A percentile compares a stretch with the other conserved stretches of the same genome.
Conservation (phyloP, 768 basidiomycete genomes). For the Rhodotorula toruloides region DNA sequence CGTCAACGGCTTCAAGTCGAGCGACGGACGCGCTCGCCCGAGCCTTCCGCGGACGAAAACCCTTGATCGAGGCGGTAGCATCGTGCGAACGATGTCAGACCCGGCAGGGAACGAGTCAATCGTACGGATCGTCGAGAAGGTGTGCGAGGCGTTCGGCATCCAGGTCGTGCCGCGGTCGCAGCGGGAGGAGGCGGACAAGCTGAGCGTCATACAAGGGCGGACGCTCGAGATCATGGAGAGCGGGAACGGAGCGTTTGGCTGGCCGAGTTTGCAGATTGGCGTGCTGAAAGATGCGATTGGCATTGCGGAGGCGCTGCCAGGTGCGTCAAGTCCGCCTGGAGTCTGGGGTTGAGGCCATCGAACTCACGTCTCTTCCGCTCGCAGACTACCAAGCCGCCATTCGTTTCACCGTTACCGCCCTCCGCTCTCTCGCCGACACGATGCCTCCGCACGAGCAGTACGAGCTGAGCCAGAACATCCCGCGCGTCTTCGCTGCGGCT, state of each 20-base stretch:
- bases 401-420: slow-evolving; percentile 79
- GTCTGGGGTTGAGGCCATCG: background rate
- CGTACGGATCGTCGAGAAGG: slow-evolving; percentile 57
- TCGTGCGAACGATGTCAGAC: slow-evolving; percentile 27
- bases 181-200: slow-evolving; percentile 8
- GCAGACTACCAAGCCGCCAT: slow-evolving; percentile 78
- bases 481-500: slow-evolving; percentile 56
- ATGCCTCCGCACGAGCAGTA: slow-evolving; percentile 72
- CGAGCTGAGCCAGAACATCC: slow-evolving; percentile 37
- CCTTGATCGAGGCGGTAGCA: background rate
- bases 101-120: slow-evolving; percentile 33
- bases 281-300: slow-evolving; percentile 88
- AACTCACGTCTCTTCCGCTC: slow-evolving; percentile 6
- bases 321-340: slow-evolving; percentile 51
- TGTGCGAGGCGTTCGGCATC: slow-evolving; percentile 75
- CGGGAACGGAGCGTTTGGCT: slow-evolving; percentile 59
- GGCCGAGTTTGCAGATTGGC: slow-evolving; percentile 91
- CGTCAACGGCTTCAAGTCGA: background rate
- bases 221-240: slow-evolving; percentile 13
- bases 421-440: slow-evolving; percentile 65
- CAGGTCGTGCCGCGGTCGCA: slow-evolving; percentile 52
- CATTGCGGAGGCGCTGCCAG: slow-evolving; percentile 83
- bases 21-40: background rate
- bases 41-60: background rate
- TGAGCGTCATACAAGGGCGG: slow-evolving; percentile 22